Conservation (phyloP, 208 protist genomes). For the Trypanosomatidae sp. region DNA sequence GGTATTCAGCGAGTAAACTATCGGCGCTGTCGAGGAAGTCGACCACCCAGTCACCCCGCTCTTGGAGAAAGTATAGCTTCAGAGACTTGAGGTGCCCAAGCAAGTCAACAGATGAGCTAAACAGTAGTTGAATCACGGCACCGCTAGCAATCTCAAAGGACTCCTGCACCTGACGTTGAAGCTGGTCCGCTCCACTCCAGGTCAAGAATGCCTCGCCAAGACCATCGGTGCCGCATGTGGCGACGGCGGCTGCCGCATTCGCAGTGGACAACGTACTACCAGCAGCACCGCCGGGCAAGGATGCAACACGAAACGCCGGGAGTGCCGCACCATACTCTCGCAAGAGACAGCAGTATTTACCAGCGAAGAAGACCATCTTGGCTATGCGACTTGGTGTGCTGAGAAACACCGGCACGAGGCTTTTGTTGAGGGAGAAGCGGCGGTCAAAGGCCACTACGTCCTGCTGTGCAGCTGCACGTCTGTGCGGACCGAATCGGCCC, state of each 20-base stretch:
- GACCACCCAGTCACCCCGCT: slow-evolving; percentile 80
- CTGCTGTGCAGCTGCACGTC: slow-evolving; percentile 24
- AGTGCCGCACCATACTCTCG: slow-evolving; percentile 67
- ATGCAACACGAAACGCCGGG: slow-evolving; percentile 39
- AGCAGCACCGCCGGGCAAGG: neutral
- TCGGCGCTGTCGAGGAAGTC: slow-evolving; percentile 87
- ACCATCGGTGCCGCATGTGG: neutral
- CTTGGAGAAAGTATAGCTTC: slow-evolving; percentile 84
- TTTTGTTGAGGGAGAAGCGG: slow-evolving; percentile 86
- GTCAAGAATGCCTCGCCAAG: slow-evolving; percentile 34
- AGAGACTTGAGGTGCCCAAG: slow-evolving; percentile 72
- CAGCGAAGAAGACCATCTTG: slow-evolving; percentile 85
- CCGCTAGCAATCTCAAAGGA: slow-evolving; percentile 80
- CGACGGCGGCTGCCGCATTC: neutral
- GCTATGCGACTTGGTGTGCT: slow-evolving; percentile 52
- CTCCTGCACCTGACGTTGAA: slow-evolving; percentile 70
- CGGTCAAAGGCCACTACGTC: slow-evolving; percentile 60
- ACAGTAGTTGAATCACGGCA: slow-evolving; percentile 73
- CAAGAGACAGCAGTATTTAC: slow-evolving; percentile 87
- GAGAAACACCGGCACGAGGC: slow-evolving; percentile 77
- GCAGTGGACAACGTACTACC: no score
- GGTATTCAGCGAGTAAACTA: slow-evolving; percentile 55
- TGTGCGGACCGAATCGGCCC: slow-evolving; percentile 11
- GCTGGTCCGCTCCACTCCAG: slow-evolving; percentile 69
- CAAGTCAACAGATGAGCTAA: slow-evolving; percentile 70